Conservation (phyloP, 106 monocot species). For the Gastrodia elata region DNA sequence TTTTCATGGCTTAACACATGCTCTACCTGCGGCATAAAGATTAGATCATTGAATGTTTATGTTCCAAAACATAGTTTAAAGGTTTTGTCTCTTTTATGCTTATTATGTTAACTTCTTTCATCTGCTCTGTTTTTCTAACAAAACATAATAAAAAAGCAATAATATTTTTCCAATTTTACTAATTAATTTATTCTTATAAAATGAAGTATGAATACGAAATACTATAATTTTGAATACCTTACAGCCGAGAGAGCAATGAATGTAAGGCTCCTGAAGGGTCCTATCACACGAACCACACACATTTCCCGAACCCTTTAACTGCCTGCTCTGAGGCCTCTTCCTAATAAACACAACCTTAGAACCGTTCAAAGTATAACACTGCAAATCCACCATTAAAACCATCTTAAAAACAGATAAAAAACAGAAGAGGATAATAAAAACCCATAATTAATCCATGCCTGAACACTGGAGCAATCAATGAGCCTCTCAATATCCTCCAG, state of each 20-base stretch:
- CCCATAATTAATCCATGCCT: conserved; percentile 21
- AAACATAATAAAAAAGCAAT: no score
- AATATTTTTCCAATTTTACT: no score
- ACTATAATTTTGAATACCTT: conserved; percentile 42
- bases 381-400: not conserved
- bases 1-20: conserved; percentile 61
- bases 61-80: no score
- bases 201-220: no score
- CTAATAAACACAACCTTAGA: conserved; percentile 94
- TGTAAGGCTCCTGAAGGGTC: conserved; percentile 87
- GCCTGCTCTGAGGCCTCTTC: conserved; percentile 82
- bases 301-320: conserved; percentile 89
- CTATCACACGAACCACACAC: conserved; percentile 89
- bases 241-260: conserved; percentile 90
- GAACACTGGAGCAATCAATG: conserved; percentile 86
- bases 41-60: not conserved
- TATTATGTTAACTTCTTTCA: not conserved
- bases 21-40: conserved; percentile 44
- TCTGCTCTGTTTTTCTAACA: not conserved
- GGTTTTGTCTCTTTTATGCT: no score
- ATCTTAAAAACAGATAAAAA: not conserved
- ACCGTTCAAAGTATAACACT: conserved; percentile 87
- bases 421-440: not conserved
- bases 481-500: conserved; percentile 81
- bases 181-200: no score